Conservation (phyloP, 208 protist species). For the Plasmodiophora brassicae region DNA sequence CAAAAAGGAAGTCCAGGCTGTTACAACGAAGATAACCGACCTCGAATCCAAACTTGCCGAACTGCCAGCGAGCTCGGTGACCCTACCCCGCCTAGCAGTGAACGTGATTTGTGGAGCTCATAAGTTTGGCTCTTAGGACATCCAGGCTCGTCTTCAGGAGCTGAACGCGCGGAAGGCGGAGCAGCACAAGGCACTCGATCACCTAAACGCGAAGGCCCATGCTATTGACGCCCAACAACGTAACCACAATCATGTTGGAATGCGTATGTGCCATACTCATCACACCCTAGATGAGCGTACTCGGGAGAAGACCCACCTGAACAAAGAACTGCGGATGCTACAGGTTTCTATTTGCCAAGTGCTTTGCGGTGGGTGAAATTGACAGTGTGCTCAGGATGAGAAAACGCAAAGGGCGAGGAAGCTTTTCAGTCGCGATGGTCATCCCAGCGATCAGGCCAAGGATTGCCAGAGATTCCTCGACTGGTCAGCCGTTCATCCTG, state of each 20-base stretch:
- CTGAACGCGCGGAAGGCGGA: neutral
- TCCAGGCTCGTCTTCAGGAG: neutral
- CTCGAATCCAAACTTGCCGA: neutral
- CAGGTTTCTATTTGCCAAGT: too few species aligned
- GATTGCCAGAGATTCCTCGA: conserved; percentile 9
- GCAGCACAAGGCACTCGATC: neutral
- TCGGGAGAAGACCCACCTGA: too few species aligned
- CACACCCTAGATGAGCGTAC: too few species aligned
- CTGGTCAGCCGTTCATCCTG: too few species aligned
- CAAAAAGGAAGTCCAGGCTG: neutral
- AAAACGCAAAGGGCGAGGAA: neutral
- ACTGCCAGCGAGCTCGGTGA: too few species aligned
- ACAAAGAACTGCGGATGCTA: too few species aligned
- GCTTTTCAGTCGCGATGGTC: neutral
- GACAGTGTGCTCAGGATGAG: neutral
- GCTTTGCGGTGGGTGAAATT: too few species aligned
- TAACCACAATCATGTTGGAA: too few species aligned
- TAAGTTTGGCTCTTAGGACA: neutral
- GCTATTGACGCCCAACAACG: too few species aligned
- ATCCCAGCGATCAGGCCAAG: neutral
- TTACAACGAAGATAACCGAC: neutral
- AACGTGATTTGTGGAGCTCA: too few species aligned
- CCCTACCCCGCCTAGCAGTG: too few species aligned
- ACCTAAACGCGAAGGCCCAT: neutral
- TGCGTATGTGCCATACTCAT: too few species aligned